A percentile compares a stretch with the other conserved stretches of the same genome.
phyloP scores from a whole-genome alignment of 108 stramenopile species.

The Stephanodiscus minutulus region DNA sequence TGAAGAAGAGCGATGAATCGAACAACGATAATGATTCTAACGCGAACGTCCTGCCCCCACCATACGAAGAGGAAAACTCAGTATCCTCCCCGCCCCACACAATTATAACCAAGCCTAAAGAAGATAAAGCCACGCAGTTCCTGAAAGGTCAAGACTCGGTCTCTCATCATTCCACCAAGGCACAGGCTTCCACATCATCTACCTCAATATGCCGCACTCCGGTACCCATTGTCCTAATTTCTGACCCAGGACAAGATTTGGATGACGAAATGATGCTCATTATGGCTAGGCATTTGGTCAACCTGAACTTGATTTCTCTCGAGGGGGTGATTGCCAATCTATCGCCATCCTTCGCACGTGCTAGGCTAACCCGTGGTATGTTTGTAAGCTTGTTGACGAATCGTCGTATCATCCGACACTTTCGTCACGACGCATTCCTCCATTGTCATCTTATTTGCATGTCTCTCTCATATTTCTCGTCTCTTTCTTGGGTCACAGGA shows the following conservation, averaged over 20 bases:
- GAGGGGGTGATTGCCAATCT: conserved; percentile 44
- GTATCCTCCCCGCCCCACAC: background rate
- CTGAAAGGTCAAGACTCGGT: too few species aligned
- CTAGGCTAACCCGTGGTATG: conserved; percentile 47
- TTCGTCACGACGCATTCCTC: too few species aligned
- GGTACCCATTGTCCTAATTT: conserved; percentile 45
- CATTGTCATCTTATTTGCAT: too few species aligned
- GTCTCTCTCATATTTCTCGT: too few species aligned
- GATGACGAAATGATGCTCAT: conserved; percentile 61
- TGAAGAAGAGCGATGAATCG: background rate
- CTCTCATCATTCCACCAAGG: background rate
- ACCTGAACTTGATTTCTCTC: conserved; percentile 37
- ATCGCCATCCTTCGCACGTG: conserved; percentile 49
- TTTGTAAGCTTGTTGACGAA: too few species aligned
- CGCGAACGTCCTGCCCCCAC: too few species aligned
- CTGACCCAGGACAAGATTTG: conserved; percentile 53
- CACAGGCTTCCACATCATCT: background rate
- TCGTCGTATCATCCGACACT: too few species aligned
- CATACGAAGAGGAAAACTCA: background rate
- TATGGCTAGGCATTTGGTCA: conserved; percentile 44
- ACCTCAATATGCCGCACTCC: conserved; percentile 11
- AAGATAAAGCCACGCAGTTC: background rate
- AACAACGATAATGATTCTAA: background rate
- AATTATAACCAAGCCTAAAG: background rate
- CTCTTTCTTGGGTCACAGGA: too few species aligned